These are phyloP conservation scores for grape (Vitis vinifera) DNA, from an alignment of 164 flowering plant species.

Conservation along the genomic window DNA sequence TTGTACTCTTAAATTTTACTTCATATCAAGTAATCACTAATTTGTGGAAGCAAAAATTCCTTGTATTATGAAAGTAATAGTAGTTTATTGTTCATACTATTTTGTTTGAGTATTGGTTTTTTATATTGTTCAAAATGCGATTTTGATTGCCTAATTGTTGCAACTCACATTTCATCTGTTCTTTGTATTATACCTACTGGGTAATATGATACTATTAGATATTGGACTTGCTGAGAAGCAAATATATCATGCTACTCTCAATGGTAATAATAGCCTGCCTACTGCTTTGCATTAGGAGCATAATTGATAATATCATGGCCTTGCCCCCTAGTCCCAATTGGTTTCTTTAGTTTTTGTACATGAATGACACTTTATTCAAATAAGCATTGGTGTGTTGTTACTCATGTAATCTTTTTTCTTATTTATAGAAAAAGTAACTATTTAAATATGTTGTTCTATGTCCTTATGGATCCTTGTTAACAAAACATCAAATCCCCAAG, in stretches of 20 bases:
- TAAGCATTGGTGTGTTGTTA: too few relatives aligned
- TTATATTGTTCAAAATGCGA: too few relatives aligned
- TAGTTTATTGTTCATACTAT: too few relatives aligned
- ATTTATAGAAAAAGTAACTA: neutral
- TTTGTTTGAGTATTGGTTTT: too few relatives aligned
- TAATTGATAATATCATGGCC: constrained; percentile 65
- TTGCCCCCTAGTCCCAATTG: constrained; percentile 31
- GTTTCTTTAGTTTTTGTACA: constrained; percentile 34
- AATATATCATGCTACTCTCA: constrained; percentile 79
- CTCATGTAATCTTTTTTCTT: too few relatives aligned
- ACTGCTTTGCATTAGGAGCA: constrained; percentile 44
- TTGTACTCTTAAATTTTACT: too few relatives aligned
- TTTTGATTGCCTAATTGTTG: neutral
- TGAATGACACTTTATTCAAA: neutral
- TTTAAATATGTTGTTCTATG: neutral
- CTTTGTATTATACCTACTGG: constrained; percentile 47
- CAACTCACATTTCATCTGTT: neutral
- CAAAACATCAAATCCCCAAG: constrained; percentile 1
- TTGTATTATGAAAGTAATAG: too few relatives aligned
- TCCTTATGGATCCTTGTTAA: constrained; percentile 4
- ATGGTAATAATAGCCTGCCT: constrained; percentile 82
- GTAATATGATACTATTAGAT: constrained; percentile 69
- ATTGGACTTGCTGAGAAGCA: constrained; percentile 90
- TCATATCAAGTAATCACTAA: too few relatives aligned
- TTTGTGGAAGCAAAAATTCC: too few relatives aligned